Conservation (phyloP, 768 basidiomycete species). For the button mushroom (Agaricus bisporus) region DNA sequence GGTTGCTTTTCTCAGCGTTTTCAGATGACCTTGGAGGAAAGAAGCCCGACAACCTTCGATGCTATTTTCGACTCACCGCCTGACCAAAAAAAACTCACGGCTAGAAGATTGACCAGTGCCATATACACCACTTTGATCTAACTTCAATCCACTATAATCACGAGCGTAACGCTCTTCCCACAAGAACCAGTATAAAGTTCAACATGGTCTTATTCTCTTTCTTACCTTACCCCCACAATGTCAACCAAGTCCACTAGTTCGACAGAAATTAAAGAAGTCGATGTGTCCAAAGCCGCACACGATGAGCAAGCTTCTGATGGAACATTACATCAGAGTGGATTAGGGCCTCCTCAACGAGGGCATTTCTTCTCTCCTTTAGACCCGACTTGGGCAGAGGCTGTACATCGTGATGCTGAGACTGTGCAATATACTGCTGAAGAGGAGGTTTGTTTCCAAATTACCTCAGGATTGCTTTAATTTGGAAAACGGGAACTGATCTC, state of each 20-base stretch:
- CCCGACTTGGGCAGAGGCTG: conserved; percentile 38
- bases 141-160: too few species aligned
- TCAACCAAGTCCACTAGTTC: not conserved
- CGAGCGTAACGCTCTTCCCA: not conserved
- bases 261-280: not conserved
- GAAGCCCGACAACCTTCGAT: too few species aligned
- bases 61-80: too few species aligned
- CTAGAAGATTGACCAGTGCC: too few species aligned
- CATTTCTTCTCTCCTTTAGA: conserved; percentile 46
- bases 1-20: too few species aligned
- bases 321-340: conserved; percentile 33
- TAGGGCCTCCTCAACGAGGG: conserved; percentile 33
- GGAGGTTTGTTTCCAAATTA: conserved; percentile 28
- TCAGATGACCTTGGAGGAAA: too few species aligned
- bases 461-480: not conserved
- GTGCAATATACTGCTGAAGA: conserved; percentile 44
- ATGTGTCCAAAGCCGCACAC: conserved; percentile 10
- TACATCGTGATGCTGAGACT: conserved; percentile 40
- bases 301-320: conserved; percentile 23
- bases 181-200: not conserved
- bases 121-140: too few species aligned
- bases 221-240: not conserved
- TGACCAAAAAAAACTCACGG: too few species aligned
- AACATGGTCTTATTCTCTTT: not conserved
- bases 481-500: not conserved